These are phyloP conservation scores for Neurospora sp. DNA, from an alignment of 495 filamentous ascomycete genomes.

Conservation along the genomic window DNA sequence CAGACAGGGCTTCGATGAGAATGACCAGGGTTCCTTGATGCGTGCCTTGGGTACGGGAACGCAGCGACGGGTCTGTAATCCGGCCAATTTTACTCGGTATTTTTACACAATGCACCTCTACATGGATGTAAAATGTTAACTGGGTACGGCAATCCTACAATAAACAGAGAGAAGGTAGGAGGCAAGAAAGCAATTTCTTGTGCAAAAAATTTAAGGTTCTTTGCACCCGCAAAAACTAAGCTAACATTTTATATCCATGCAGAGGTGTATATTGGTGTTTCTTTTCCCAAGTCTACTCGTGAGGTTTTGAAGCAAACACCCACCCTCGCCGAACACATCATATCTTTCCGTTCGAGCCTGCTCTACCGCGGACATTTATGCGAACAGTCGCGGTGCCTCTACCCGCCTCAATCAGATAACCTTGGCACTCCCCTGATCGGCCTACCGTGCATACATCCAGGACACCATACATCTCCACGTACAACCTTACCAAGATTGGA, in stretches of 20 bases:
- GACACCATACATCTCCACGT: not conserved
- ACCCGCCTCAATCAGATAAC: not conserved
- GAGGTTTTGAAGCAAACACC: not conserved
- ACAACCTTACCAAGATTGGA: not conserved
- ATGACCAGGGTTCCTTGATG: not conserved
- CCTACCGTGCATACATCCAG: not conserved
- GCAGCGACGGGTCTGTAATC: not conserved
- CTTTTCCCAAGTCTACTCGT: not conserved
- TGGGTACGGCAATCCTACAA: no score
- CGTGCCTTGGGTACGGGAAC: not conserved
- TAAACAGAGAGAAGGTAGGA: no score
- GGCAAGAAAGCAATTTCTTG: no score
- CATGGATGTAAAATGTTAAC: no score
- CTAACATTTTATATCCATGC: not conserved
- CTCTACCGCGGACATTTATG: not conserved
- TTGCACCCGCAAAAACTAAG: no score
- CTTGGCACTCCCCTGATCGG: not conserved
- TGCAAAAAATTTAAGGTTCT: no score
- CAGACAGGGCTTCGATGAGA: constrained; percentile 10
- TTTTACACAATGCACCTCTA: not conserved
- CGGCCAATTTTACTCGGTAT: not conserved
- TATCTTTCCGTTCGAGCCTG: not conserved
- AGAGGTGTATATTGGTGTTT: not conserved
- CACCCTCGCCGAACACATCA: not conserved
- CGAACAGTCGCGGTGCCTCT: not conserved